Base-by-base conservation (phyloP, 2,329 filamentous ascomycete genomes). In the Orbilia brochopaga region DNA sequence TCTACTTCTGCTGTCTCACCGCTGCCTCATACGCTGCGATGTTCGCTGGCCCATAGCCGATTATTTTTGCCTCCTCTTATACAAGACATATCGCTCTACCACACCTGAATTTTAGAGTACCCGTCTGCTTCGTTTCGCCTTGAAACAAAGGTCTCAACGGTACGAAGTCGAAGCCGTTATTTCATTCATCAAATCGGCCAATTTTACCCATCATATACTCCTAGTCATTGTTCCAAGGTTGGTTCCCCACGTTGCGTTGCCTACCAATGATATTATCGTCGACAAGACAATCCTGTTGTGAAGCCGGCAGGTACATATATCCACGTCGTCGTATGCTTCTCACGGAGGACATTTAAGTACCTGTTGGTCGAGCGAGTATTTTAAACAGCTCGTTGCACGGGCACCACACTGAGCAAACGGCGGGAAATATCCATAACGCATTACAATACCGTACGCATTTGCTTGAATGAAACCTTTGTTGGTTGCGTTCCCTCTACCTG, bases 161-260 rank as follows among this genome's bases (percentile, higher is more conserved):
- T 37, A 56, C 40, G 53, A 3, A 3, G n/a, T 32, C 48, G n/a
- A 27, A 30, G 5, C 5, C 35, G n/a, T 50, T 35, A 8, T n/a
- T 11, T 50, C 17, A 8, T n/a, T 11, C 51, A 56, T 62, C 46
- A 32, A 44, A 50, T 8, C 48, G 13, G 32, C 32, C 48, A 62
- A 27, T 42, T 11, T 19, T 37, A 35, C 51, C 35, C 35, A 53
- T 17, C 24, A 48, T 56, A 50, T 53, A 32, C 40, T 24, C 27
- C 24, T 64, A 19, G 37, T 35, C 32, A n/a, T 10, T 37, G 21
- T 32, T 50, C 23, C 10, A 35, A 61, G 55, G 67, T 72, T 56
- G 44, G 67, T 72, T 56, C 67, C 67, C 67, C 67, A 60, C 67
- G 67, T 65, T 72, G 67, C 67, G 60, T 65, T 72, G 60, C 65